These are phyloP conservation scores for Cutaneotrichosporon curvatum DNA, from an alignment of 1,284 basidiomycete species.

Conservation along the genomic window DNA sequence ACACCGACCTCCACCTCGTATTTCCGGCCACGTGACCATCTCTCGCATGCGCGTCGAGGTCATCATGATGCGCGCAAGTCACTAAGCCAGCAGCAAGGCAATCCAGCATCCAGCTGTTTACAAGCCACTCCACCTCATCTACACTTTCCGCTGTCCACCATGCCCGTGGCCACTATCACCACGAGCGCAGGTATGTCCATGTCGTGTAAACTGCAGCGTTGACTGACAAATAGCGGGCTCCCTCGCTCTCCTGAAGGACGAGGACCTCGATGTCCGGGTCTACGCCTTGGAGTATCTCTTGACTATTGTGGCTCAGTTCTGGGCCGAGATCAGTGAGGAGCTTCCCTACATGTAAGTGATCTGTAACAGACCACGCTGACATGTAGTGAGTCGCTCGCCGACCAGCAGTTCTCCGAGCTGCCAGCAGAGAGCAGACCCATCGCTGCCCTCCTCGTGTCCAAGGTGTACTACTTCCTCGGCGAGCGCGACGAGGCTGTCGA, in stretches of 20 bases:
- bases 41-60: neutral
- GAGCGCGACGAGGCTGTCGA: conserved; percentile 88
- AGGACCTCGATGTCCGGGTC: conserved; percentile 69
- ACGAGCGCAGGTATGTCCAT: conserved; percentile 32
- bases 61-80: neutral
- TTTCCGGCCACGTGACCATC: neutral
- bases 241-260: conserved; percentile 80
- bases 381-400: conserved; percentile 79
- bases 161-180: conserved; percentile 39
- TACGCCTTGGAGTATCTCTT: conserved; percentile 80
- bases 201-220: neutral
- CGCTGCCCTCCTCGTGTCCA: conserved; percentile 83
- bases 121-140: neutral
- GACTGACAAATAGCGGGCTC: conserved; percentile 60
- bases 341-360: conserved; percentile 70
- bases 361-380: neutral
- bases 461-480: conserved; percentile 91
- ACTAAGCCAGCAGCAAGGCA: neutral
- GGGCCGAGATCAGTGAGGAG: conserved; percentile 95
- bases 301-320: conserved; percentile 81
- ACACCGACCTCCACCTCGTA: neutral
- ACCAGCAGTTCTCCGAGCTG: conserved; percentile 59
- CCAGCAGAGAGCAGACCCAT: conserved; percentile 63
- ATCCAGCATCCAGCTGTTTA: too few species aligned
- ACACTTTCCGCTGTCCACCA: conserved; percentile 10